Evolutionary conservation across 2,329 filamentous ascomycete genomes (phyloP), one percentile per base, ranked within the genome.

Genomic region (Aureobasidium mangrovei): DNA sequence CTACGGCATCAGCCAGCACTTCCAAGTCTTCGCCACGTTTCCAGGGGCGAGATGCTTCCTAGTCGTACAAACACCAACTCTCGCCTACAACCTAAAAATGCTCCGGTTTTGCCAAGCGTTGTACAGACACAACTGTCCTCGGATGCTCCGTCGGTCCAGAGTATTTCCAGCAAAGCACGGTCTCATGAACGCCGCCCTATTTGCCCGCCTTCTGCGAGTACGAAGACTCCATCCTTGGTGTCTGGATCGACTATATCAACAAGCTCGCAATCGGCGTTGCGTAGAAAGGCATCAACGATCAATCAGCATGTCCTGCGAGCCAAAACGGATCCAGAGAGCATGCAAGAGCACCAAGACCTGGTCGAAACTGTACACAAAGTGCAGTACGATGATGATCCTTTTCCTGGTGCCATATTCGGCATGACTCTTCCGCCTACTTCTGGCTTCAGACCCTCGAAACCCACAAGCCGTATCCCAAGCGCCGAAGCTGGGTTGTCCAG

Each of bases 211-310:
- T 51, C 60, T 55, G 47, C 58, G 7, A 67, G 57, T 49, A 67
- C 68, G 52, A 66, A 67, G 43, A 75, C 74, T 12, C 74, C 74
- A 12, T 76, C 74, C n/a, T 67, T 75, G 24, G 69, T 72, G 33
- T 76, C 74, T 46, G 74, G 72, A 33, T 75, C 74, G 24, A 75
- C 74, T 32, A 67, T 67, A 36, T 76, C 73, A 27, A 73, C 71
- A 4, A 75, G 72, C 57, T 73, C 73, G 41, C 64, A 67, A 49
- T 71, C 72, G 61, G 64, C 68, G n/a, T 59, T 76, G 40, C 67
- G 71, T 49, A 69, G 71, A 46, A 75, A 75, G 59, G 68, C 70
- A 36, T 74, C 72, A 4, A 71, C 63, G 24, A 69, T 75, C 58
- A 70, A 72, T 45, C 65, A 61, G 57, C 69, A 70, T 61, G 63